Conservation (phyloP, 192 early-diverging fungal genomes). For the Globomyces pollinis-pini region DNA sequence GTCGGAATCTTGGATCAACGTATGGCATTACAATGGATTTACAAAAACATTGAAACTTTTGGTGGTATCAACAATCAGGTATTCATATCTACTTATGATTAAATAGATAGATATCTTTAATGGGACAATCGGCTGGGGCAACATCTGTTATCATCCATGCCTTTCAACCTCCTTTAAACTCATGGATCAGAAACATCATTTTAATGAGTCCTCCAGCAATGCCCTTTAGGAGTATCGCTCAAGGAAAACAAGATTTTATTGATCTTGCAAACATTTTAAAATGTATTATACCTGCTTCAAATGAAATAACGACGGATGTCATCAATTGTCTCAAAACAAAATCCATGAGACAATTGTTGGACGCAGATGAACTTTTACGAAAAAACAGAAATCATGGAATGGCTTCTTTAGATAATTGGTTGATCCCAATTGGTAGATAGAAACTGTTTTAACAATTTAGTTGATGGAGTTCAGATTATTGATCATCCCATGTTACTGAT, state of each 20-base stretch:
- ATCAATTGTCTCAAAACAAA: background rate
- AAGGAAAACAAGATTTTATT: background rate
- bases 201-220: constrained; percentile 22
- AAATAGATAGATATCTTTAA: constrained; percentile 38
- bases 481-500: background rate
- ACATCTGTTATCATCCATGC: constrained; percentile 22
- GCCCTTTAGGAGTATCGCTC: background rate
- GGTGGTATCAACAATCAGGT: no score
- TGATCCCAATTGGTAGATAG: background rate
- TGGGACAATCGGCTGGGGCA: constrained; percentile 53
- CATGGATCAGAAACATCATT: constrained; percentile 5
- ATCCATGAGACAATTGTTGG: background rate
- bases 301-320: background rate
- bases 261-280: background rate
- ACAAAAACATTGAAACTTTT: constrained; percentile 54
- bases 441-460: background rate
- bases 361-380: background rate
- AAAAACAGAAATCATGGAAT: background rate
- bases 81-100: no score
- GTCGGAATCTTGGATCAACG: constrained; percentile 29
- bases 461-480: background rate
- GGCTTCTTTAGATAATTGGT: background rate
- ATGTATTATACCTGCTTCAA: background rate
- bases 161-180: constrained; percentile 6
- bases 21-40: constrained; percentile 48